These are phyloP conservation scores for Daldinia eschscholtzii DNA, from an alignment of 2,329 filamentous ascomycete genomes.

Conservation along the genomic window DNA sequence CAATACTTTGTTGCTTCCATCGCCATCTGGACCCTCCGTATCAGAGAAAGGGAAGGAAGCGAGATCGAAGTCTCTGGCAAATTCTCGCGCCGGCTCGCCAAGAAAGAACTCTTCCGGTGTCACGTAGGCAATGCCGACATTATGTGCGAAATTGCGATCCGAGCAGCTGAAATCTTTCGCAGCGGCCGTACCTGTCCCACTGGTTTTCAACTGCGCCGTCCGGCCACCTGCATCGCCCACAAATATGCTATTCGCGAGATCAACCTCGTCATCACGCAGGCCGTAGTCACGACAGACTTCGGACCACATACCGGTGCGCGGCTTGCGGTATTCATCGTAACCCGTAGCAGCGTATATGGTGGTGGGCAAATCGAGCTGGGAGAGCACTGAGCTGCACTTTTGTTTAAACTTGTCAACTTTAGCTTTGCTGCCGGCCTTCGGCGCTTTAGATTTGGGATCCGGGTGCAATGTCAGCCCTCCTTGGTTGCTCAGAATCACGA, in stretches of 20 bases:
- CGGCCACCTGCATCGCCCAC: constrained; percentile 87
- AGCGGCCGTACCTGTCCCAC: constrained; percentile 41
- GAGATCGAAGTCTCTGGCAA: constrained; percentile 79
- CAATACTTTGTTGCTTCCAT: constrained; percentile 53
- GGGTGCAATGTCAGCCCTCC: constrained; percentile 81
- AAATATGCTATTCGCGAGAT: constrained; percentile 80
- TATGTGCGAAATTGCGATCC: constrained; percentile 84
- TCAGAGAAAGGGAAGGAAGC: constrained; percentile 63
- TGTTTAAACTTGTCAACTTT: constrained; percentile 84
- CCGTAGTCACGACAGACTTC: constrained; percentile 70
- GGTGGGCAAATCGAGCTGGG: constrained; percentile 79
- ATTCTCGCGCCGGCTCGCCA: constrained; percentile 73
- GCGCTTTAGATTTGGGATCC: constrained; percentile 72
- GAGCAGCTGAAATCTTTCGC: constrained; percentile 74
- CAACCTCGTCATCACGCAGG: constrained; percentile 70
- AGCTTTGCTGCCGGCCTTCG: constrained; percentile 71
- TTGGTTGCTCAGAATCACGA: constrained; percentile 91
- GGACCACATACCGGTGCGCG: constrained; percentile 89
- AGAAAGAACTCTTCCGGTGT: constrained; percentile 96
- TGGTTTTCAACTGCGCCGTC: constrained; percentile 64
- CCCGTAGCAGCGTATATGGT: constrained; percentile 88
- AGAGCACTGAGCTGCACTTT: constrained; percentile 78
- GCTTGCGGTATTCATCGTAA: constrained; percentile 87
- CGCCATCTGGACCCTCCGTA: neutral
- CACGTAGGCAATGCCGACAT: constrained; percentile 82